phyloP scores from a whole-genome alignment of 2,329 filamentous ascomycete genomes.

The Alternaria postmessia region DNA sequence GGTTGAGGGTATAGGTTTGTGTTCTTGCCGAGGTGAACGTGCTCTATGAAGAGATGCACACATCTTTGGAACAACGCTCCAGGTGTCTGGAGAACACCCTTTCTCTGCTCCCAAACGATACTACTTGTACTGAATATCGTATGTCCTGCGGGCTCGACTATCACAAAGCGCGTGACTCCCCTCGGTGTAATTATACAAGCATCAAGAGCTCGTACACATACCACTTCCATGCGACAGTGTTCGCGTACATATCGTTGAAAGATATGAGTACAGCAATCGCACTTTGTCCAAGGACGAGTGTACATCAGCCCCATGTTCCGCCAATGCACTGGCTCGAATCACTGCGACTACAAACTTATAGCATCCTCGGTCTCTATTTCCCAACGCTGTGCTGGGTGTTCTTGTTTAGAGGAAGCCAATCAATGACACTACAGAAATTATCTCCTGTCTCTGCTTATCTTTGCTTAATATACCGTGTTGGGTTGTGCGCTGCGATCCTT shows the following conservation, averaged over 20 bases:
- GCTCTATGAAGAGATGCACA: background rate
- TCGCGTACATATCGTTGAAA: background rate
- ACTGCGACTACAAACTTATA: background rate
- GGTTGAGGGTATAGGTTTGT: background rate
- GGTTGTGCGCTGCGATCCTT: too few species aligned
- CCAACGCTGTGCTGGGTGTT: too few species aligned
- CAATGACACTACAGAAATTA: too few species aligned
- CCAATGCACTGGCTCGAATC: background rate
- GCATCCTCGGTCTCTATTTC: too few species aligned
- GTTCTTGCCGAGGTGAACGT: background rate
- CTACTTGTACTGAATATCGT: background rate
- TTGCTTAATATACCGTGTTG: too few species aligned
- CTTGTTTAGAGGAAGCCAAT: too few species aligned
- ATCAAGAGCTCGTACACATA: background rate
- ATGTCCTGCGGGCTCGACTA: background rate
- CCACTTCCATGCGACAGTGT: background rate
- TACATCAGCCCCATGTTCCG: background rate
- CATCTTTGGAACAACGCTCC: background rate
- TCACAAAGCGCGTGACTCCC: too few species aligned
- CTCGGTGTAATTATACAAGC: background rate
- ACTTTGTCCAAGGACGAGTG: background rate
- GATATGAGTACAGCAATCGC: background rate
- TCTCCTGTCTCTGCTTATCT: too few species aligned
- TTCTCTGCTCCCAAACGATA: background rate
- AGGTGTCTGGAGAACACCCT: rapidly evolving